These are phyloP conservation scores for Fusarium compactum DNA, from an alignment of 2,329 filamentous ascomycete genomes.

Conservation along the genomic window DNA sequence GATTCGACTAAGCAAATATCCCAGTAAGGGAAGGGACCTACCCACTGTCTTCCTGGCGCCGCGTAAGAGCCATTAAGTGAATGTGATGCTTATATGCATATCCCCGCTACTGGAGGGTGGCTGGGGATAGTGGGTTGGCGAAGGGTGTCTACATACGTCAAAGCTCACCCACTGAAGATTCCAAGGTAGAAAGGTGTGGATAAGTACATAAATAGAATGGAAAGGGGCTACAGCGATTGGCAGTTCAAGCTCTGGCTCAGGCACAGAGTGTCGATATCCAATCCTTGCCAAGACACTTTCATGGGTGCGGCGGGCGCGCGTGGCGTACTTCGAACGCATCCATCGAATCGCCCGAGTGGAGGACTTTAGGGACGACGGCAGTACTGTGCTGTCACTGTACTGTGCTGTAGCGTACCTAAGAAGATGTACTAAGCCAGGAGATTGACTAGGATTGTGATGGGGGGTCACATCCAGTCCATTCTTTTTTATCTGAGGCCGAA, in stretches of 20 bases:
- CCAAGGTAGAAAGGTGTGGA: background rate
- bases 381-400: background rate
- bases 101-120: too few relatives aligned
- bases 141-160: slow-evolving; percentile 3
- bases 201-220: background rate
- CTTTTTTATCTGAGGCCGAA: slow-evolving; percentile 29
- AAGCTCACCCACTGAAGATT: background rate
- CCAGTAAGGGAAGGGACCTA: slow-evolving; percentile 6
- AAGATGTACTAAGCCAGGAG: background rate
- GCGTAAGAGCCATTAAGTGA: slow-evolving; percentile 26
- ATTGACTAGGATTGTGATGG: slow-evolving; percentile 21
- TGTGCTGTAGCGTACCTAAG: background rate
- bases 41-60: slow-evolving; percentile 18
- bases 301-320: slow-evolving; percentile 20
- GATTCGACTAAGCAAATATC: slow-evolving; percentile 27
- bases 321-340: slow-evolving; percentile 35
- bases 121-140: background rate
- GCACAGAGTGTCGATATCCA: slow-evolving; percentile 4
- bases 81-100: background rate
- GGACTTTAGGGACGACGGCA: background rate
- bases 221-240: slow-evolving; percentile 28
- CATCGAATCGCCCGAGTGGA: slow-evolving; percentile 36
- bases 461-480: slow-evolving; percentile 20
- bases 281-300: slow-evolving; percentile 20
- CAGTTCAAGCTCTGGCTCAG: background rate